Percentiles rank a stretch among this genome's conserved stretches.
Conservation (phyloP, 2,329 filamentous ascomycete species). For the Fusarium circinatum region DNA sequence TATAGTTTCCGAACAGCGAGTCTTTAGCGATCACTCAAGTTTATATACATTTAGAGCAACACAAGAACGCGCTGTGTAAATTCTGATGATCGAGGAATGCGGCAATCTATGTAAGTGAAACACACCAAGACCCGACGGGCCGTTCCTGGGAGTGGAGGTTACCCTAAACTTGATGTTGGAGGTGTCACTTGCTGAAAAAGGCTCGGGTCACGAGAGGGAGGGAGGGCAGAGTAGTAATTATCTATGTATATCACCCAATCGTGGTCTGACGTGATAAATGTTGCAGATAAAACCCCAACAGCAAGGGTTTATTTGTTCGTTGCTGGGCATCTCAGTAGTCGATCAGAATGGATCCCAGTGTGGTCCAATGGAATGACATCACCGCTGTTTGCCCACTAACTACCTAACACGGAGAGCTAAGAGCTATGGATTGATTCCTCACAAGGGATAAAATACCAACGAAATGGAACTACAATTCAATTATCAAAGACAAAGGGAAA, state of each 20-base stretch:
- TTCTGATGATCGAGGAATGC: constrained; percentile 25
- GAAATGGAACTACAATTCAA: background rate
- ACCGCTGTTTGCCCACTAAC: constrained; percentile 5
- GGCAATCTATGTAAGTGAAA: constrained; percentile 27
- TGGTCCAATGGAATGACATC: constrained; percentile 36
- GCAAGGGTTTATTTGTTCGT: constrained; percentile 2
- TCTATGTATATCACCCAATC: background rate
- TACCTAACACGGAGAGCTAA: background rate
- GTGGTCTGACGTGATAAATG: constrained; percentile 1
- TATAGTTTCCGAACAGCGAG: background rate
- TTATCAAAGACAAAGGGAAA: constrained; percentile 10
- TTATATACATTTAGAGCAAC: background rate
- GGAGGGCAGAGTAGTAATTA: background rate
- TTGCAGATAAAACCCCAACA: constrained; percentile 1
- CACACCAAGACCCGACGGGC: constrained; percentile 4
- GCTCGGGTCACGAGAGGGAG: background rate
- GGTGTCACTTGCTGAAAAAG: background rate
- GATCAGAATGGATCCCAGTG: background rate
- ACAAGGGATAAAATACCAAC: constrained; percentile 20
- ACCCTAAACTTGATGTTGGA: constrained; percentile 21
- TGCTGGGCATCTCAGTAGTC: constrained; percentile 23
- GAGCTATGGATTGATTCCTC: constrained; percentile 2
- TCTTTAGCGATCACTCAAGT: background rate
- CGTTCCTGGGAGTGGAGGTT: constrained; percentile 11
- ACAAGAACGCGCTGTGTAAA: background rate